phyloP scores from a whole-genome alignment of 192 early-diverging fungal genomes.

The Umbelopsis vinacea region DNA sequence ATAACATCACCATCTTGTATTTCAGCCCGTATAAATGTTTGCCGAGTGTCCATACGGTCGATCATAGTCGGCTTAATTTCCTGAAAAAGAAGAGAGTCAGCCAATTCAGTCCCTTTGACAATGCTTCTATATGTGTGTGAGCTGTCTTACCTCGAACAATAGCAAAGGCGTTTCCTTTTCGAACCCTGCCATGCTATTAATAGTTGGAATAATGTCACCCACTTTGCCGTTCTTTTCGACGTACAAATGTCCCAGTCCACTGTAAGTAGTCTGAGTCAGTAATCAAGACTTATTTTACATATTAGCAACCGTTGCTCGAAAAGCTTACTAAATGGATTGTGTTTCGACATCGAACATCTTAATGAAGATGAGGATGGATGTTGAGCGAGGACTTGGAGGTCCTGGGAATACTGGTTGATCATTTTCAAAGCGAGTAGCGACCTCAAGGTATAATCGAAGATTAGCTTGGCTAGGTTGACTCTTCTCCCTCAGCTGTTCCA shows the following conservation, averaged over 20 bases:
- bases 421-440: slow-evolving; percentile 20
- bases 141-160: slow-evolving; percentile 37
- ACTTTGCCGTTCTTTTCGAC: slow-evolving; percentile 56
- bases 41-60: slow-evolving; percentile 67
- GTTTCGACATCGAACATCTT: slow-evolving; percentile 81
- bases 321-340: slow-evolving; percentile 60
- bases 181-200: slow-evolving; percentile 61
- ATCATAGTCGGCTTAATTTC: slow-evolving; percentile 96
- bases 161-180: slow-evolving; percentile 59
- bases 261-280: slow-evolving; percentile 17
- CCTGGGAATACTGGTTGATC: slow-evolving; percentile 26
- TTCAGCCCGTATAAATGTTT: slow-evolving; percentile 76
- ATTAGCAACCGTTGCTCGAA: not conserved
- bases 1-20: slow-evolving; percentile 96
- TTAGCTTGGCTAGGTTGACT: slow-evolving; percentile 35
- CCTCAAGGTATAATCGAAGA: slow-evolving; percentile 58
- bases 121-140: not conserved
- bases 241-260: slow-evolving; percentile 62
- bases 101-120: too few species aligned
- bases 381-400: slow-evolving; percentile 19
- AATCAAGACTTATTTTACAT: not conserved
- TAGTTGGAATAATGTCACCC: slow-evolving; percentile 57
- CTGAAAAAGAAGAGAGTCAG: slow-evolving; percentile 20
- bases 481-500: slow-evolving; percentile 32
- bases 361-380: slow-evolving; percentile 73